These are phyloP conservation scores for Botrytis deweyae DNA, from an alignment of 2,329 filamentous ascomycete species.

Conservation along the genomic window DNA sequence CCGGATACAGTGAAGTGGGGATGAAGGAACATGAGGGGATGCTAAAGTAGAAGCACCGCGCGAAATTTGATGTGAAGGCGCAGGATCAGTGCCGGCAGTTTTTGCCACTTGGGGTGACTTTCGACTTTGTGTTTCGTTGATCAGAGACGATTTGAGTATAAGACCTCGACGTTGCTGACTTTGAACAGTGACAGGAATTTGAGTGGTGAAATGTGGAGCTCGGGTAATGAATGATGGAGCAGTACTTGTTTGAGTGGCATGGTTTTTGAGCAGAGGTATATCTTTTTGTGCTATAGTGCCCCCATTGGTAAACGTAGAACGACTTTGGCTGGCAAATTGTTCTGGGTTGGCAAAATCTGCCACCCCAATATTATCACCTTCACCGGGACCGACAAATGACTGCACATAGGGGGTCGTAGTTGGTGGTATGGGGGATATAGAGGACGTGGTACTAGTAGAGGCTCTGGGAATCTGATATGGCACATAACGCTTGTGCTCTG, in stretches of 20 bases:
- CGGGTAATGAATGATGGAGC: conserved; percentile 13
- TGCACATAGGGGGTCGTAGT: background rate
- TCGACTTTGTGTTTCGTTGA: background rate
- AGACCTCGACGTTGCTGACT: conserved; percentile 20
- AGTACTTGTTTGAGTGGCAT: conserved; percentile 20
- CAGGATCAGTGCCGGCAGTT: background rate
- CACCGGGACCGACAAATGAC: background rate
- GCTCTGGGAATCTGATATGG: background rate
- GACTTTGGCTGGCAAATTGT: background rate
- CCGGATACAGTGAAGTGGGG: conserved; percentile 8
- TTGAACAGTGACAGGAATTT: conserved; percentile 10
- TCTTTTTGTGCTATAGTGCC: background rate
- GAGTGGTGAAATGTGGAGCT: conserved; percentile 18
- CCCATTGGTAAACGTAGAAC: background rate
- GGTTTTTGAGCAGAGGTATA: background rate
- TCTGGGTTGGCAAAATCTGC: conserved; percentile 6
- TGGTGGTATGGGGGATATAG: background rate
- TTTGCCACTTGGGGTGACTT: background rate
- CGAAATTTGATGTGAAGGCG: background rate
- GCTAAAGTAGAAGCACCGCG: background rate
- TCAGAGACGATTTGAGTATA: conserved; percentile 6
- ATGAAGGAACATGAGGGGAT: background rate
- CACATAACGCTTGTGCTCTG: background rate
- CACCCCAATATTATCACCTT: background rate
- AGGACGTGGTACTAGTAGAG: background rate